Conservation (phyloP, 2,329 filamentous ascomycete species). For the Pseudodiploospora longispora region DNA sequence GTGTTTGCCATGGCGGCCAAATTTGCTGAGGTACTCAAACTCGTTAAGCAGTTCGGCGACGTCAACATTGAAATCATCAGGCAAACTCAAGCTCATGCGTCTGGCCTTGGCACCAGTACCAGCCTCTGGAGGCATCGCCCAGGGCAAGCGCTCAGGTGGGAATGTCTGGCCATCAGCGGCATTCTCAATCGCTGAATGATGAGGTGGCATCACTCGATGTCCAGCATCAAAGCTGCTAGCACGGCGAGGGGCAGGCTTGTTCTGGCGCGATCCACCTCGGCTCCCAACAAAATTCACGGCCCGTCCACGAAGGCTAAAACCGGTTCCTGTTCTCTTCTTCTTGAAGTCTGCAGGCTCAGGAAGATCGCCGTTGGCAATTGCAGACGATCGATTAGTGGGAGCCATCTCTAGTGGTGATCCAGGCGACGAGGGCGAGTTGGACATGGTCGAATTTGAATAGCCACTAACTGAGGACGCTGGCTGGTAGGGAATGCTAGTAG, state of each 20-base stretch:
- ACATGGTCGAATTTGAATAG: slow-evolving; percentile 34
- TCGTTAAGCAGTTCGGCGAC: slow-evolving; percentile 60
- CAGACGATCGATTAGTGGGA: slow-evolving; percentile 15
- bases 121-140: slow-evolving; percentile 55
- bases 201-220: slow-evolving; percentile 18
- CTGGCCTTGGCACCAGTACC: slow-evolving; percentile 72
- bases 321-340: slow-evolving; percentile 45
- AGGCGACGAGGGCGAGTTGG: slow-evolving; percentile 44
- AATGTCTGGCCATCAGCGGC: slow-evolving; percentile 20
- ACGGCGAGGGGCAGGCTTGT: slow-evolving; percentile 19
- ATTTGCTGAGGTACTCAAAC: slow-evolving; percentile 61
- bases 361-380: slow-evolving; percentile 21
- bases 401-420: slow-evolving; percentile 36
- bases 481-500: too few relatives aligned
- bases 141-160: slow-evolving; percentile 39
- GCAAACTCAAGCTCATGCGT: slow-evolving; percentile 65
- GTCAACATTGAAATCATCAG: slow-evolving; percentile 67
- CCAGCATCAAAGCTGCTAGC: slow-evolving; percentile 43
- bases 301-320: slow-evolving; percentile 38
- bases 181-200: slow-evolving; percentile 5
- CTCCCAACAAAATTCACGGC: slow-evolving; percentile 39
- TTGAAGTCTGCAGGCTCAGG: slow-evolving; percentile 38
- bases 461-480: too few relatives aligned
- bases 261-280: slow-evolving; percentile 15
- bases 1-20: slow-evolving; percentile 64